A percentile compares a stretch with the other conserved stretches of the same genome.
Conservation (phyloP, 2,329 filamentous ascomycete species). For the Diaporthe eres region DNA sequence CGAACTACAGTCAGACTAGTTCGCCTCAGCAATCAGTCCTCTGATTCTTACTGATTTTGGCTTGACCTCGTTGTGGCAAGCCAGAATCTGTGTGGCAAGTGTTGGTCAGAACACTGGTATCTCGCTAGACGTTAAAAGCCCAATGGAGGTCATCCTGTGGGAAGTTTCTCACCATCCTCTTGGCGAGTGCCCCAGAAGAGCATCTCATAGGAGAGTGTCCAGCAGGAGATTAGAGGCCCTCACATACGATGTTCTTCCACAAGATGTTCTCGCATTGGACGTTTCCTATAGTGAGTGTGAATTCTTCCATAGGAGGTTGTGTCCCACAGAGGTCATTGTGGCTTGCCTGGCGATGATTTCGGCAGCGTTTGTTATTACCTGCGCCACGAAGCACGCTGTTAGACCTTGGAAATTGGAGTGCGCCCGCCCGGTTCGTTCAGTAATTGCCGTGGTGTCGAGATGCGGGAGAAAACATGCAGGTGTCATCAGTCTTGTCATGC, state of each 20-base stretch:
- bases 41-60: neutral
- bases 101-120: neutral
- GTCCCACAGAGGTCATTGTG: neutral
- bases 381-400: neutral
- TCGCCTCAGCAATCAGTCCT: neutral
- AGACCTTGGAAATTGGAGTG: neutral
- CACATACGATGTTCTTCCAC: too few species aligned
- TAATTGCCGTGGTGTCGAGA: constrained; percentile 13
- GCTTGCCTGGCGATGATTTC: neutral
- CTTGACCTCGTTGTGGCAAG: neutral
- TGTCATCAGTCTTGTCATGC: constrained; percentile 18
- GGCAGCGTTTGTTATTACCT: neutral
- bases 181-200: neutral
- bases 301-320: neutral
- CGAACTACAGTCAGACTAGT: constrained; percentile 10
- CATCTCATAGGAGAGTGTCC: neutral
- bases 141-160: too few species aligned
- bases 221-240: too few species aligned
- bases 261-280: neutral
- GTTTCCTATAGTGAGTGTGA: too few species aligned
- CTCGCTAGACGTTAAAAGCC: neutral
- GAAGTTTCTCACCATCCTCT: neutral
- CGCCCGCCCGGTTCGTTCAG: neutral
- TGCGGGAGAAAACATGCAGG: constrained; percentile 10
- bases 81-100: neutral